Conservation (phyloP, 2,329 filamentous ascomycete species). For the Aspergillus sp. region DNA sequence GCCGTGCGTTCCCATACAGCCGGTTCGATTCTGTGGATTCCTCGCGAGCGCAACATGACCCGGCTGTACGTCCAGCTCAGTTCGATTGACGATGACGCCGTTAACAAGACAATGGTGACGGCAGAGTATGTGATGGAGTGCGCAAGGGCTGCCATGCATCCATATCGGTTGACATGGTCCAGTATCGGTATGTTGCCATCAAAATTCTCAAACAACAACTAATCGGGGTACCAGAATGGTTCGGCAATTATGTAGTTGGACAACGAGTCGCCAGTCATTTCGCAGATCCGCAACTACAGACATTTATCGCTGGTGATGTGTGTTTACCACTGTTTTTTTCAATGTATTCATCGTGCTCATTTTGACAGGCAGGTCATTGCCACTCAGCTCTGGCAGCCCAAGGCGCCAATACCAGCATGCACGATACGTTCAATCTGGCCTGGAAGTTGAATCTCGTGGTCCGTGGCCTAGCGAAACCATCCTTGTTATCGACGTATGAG, state of each 20-base stretch:
- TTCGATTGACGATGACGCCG: slow-evolving; percentile 16
- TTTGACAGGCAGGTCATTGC: slow-evolving; percentile 21
- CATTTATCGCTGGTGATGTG: slow-evolving; percentile 47
- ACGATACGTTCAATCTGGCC: slow-evolving; percentile 30
- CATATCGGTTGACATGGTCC: slow-evolving; percentile 40
- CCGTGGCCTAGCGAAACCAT: slow-evolving; percentile 17
- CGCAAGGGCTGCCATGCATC: slow-evolving; percentile 38
- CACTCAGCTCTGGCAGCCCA: slow-evolving; percentile 28
- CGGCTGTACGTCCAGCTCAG: slow-evolving; percentile 48
- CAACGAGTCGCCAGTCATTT: slow-evolving; percentile 44
- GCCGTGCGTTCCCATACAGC: slow-evolving; percentile 60
- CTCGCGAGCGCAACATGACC: slow-evolving; percentile 66
- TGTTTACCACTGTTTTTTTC: slow-evolving; percentile 3
- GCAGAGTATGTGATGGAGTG: slow-evolving; percentile 63
- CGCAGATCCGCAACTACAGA: slow-evolving; percentile 32
- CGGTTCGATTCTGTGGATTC: slow-evolving; percentile 67
- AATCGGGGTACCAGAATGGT: slow-evolving; percentile 38
- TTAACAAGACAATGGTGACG: slow-evolving; percentile 35
- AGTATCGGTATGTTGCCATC: not conserved
- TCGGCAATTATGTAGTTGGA: slow-evolving; percentile 46
- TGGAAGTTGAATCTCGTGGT: slow-evolving; percentile 28
- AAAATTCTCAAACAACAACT: not conserved
- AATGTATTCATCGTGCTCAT: not conserved
- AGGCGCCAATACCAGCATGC: slow-evolving; percentile 32
- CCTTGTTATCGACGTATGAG: slow-evolving; percentile 23